A percentile compares a stretch with the other conserved stretches of the same genome.
phyloP scores from a whole-genome alignment of 139 green algal genomes.

The Tetraselmis chui region DNA sequence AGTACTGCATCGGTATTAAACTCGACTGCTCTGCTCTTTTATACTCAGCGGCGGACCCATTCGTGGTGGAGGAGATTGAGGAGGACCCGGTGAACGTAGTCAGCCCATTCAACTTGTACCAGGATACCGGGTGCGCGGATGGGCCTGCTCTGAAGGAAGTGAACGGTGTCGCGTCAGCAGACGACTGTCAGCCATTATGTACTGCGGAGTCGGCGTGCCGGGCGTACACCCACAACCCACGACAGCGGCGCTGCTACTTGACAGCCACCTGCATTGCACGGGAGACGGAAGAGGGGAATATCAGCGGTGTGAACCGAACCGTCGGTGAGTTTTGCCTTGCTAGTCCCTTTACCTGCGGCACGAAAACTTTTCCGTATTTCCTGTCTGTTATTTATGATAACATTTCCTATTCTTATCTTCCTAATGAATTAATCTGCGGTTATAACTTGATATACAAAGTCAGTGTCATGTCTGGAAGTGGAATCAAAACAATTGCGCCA shows the following conservation, averaged over 20 bases:
- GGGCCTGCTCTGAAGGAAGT: not conserved
- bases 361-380: too few relatives aligned
- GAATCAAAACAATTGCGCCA: too few relatives aligned
- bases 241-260: not conserved
- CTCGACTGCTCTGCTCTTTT: not conserved
- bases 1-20: not conserved
- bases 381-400: too few relatives aligned
- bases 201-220: not conserved
- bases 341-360: too few relatives aligned
- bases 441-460: too few relatives aligned
- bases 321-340: too few relatives aligned
- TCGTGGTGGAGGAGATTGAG: not conserved
- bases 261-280: not conserved
- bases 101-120: not conserved
- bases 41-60: not conserved
- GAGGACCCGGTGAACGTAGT: not conserved
- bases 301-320: not conserved
- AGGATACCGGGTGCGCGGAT: not conserved
- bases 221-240: not conserved
- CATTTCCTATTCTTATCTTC: too few relatives aligned
- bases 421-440: too few relatives aligned
- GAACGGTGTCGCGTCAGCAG: not conserved
- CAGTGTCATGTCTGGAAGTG: too few relatives aligned
- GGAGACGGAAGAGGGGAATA: not conserved
- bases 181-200: not conserved